Conservation (phyloP, 23 red algal species). For the Cyanidiococcus yangmingshanensis region DNA sequence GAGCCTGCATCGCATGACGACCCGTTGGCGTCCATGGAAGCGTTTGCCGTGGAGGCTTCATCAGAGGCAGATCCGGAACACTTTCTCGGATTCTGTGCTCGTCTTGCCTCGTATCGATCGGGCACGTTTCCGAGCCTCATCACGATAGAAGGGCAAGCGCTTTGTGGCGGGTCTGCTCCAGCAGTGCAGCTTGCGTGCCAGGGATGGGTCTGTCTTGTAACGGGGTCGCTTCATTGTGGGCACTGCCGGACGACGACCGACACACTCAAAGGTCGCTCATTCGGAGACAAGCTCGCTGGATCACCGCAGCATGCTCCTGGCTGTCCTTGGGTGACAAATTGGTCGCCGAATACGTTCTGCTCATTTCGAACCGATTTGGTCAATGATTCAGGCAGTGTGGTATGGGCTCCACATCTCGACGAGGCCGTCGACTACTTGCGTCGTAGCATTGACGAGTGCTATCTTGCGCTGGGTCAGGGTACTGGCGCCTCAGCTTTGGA, state of each 20-base stretch:
- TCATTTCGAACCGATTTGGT: neutral
- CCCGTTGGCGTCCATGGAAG: neutral
- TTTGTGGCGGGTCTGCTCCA: neutral
- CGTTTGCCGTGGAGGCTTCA: neutral
- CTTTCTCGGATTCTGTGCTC: slow-evolving; percentile 5
- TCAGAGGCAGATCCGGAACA: neutral
- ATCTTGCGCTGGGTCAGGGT: too few species aligned
- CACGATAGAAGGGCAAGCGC: neutral
- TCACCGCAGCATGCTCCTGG: neutral
- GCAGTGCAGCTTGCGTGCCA: neutral
- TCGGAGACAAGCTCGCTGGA: too few species aligned
- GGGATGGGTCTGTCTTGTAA: neutral
- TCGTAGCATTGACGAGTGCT: too few species aligned
- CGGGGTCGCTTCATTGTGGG: neutral
- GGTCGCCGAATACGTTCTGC: neutral
- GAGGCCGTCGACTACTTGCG: neutral
- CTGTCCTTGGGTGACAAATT: neutral
- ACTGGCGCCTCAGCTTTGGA: too few species aligned
- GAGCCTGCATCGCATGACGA: neutral
- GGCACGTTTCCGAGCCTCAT: neutral
- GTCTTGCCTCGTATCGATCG: neutral
- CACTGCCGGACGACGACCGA: neutral
- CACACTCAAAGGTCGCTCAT: too few species aligned
- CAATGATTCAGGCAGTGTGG: neutral
- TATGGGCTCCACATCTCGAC: neutral